Percentiles rank a stretch among this genome's conserved stretches.
These are phyloP conservation scores for Trichoderma endophyticum DNA, from an alignment of 2,329 filamentous ascomycete genomes.

Conservation along the genomic window DNA sequence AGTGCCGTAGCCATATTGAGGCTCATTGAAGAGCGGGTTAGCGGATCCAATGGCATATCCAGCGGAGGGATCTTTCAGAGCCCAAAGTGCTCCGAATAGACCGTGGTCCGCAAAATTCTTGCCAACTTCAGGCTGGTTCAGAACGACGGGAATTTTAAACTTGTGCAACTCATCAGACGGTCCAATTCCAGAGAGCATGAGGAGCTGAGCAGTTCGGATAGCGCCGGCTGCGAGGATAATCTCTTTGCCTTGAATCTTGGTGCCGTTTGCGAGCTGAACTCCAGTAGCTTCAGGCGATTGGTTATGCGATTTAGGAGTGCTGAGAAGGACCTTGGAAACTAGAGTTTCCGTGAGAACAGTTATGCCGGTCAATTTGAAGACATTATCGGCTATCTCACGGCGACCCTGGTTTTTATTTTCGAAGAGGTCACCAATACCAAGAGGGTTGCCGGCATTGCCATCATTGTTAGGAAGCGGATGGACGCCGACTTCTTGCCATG, in stretches of 20 bases:
- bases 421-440: constrained; percentile 31
- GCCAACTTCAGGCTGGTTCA: constrained; percentile 42
- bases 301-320: not conserved
- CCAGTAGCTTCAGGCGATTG: constrained; percentile 17
- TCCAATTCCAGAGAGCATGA: constrained; percentile 50
- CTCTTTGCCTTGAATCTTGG: constrained; percentile 28
- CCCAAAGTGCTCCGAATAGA: constrained; percentile 30
- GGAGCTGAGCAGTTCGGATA: constrained; percentile 49
- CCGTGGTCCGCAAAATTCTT: constrained; percentile 37
- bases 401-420: constrained; percentile 26
- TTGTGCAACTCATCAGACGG: constrained; percentile 37
- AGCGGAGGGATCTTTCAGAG: constrained; percentile 32
- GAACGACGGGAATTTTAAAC: constrained; percentile 34
- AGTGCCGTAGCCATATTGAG: constrained; percentile 36
- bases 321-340: constrained; percentile 25
- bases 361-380: constrained; percentile 26
- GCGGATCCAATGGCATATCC: constrained; percentile 34
- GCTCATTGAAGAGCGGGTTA: constrained; percentile 35
- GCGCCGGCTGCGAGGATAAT: constrained; percentile 49
- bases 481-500: constrained; percentile 40
- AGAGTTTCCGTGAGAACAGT: constrained; percentile 27
- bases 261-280: constrained; percentile 28
- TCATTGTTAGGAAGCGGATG: constrained; percentile 24
- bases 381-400: constrained; percentile 23
- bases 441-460: constrained; percentile 28